Evolutionary conservation across 768 basidiomycete genomes (phyloP), one percentile per base, ranked within the genome.

Genomic region (Dendrothele bispora): DNA sequence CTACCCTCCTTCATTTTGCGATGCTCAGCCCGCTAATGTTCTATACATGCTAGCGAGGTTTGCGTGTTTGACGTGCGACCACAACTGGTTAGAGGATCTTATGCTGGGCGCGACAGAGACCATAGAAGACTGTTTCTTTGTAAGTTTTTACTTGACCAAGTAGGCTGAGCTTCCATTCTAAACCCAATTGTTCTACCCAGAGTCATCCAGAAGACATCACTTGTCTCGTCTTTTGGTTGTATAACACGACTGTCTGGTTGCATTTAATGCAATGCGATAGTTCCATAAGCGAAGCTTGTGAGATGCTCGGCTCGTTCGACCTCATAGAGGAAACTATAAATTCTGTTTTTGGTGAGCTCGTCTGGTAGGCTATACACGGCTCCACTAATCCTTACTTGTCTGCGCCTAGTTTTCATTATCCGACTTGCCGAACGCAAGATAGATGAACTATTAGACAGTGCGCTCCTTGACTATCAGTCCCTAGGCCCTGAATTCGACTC

Each of bases 241-340:
- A 93, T 68, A 99, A 99, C 64, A 79, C 83, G 17, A 91, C 90
- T 8, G 67, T 93, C 24, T 88, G 95, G 79, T 76, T 98, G 14
- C 92, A 98, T 69, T 80, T 98, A 39, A 76, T 99, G 70, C 83
- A 87, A 48, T 92, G 89, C 59, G 91, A 93, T 63, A 79, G 80
- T 46, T 80, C 86, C 15, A 83, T 92, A 55, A 83, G 79, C 49
- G 81, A 83, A 49, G 80, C 84, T 2, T 95, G 91, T 59, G 89
- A 94, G 56, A 78, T 88, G 65, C 70, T 95, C 36, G 90, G 88
- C 15, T 84, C 91, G 3, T 86, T 95, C 49, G 81, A 83, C 41
- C 79, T 95, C 57, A 80, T 98, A 46, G 90, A 93, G 66, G 94
- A 97, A 66, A 83, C 95, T 20, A 79, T 97, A 47, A 94, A 95